Conservation (phyloP, 257 asterid species). For the Fraxinus excelsior region DNA sequence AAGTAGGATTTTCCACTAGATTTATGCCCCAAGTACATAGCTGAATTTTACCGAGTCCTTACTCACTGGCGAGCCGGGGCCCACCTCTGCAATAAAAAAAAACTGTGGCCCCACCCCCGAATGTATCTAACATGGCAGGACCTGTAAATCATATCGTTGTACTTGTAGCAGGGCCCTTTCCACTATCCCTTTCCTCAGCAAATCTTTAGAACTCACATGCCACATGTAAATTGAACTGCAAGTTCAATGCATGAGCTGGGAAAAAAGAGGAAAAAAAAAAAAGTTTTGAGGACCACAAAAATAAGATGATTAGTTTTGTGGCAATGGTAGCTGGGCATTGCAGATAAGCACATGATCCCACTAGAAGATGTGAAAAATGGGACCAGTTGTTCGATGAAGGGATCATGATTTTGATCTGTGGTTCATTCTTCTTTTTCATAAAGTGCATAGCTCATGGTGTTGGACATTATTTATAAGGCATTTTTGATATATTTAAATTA, state of each 20-base stretch:
- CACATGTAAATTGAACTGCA: not conserved
- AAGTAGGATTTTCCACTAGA: not conserved
- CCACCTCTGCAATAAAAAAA: no score
- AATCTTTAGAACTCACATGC: not conserved
- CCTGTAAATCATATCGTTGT: no score
- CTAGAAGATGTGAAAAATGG: slow-evolving; percentile 5
- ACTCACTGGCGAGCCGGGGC: no score
- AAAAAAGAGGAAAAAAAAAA: not conserved
- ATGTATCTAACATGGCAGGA: no score
- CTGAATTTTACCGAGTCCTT: no score
- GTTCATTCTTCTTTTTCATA: slow-evolving; percentile 8
- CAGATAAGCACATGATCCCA: slow-evolving; percentile 18
- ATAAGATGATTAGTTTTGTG: not conserved
- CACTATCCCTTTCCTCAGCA: not conserved
- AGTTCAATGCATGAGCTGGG: not conserved
- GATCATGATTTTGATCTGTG: slow-evolving; percentile 33
- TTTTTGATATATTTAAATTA: not conserved
- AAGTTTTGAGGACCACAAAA: slow-evolving; percentile 15
- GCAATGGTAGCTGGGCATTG: not conserved
- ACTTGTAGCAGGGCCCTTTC: no score
- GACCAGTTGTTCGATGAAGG: not conserved
- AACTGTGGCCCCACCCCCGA: no score
- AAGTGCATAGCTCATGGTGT: slow-evolving; percentile 22
- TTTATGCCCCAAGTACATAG: no score
- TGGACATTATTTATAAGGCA: slow-evolving; percentile 22